Conservation (phyloP, 257 asterid genomes). For the Solanum raphanifolium region DNA sequence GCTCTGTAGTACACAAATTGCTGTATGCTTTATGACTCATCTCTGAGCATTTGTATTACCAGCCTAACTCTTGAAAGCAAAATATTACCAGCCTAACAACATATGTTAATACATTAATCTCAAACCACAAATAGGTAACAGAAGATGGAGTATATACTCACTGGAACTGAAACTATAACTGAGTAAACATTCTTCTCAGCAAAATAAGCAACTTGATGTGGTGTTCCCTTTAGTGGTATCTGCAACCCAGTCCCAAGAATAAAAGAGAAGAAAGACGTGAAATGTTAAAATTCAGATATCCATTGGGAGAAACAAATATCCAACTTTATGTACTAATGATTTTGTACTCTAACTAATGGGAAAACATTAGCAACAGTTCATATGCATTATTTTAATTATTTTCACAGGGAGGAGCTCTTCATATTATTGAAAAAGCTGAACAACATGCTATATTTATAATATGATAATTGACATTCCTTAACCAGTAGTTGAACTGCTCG, state of each 20-base stretch:
- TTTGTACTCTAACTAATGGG: neutral
- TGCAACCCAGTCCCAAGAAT: conserved; percentile 22
- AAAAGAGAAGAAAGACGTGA: neutral
- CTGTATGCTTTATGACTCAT: neutral
- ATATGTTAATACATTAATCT: neutral
- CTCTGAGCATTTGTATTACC: neutral
- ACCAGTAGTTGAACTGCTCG: neutral
- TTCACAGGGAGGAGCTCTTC: neutral
- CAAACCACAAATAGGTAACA: neutral
- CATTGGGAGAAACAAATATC: neutral
- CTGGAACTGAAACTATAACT: conserved; percentile 82
- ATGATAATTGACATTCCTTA: neutral
- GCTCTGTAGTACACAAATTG: neutral
- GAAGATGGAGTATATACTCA: conserved; percentile 30
- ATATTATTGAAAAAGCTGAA: neutral
- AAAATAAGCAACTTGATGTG: conserved; percentile 93
- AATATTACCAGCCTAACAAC: neutral
- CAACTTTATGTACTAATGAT: neutral
- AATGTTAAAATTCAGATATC: neutral
- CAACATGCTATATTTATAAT: neutral
- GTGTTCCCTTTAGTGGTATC: conserved; percentile 88
- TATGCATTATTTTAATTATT: neutral
- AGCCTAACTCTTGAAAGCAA: neutral
- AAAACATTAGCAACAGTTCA: neutral
- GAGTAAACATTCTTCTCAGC: conserved; percentile 93